Percentiles rank a stretch among this genome's conserved stretches.
Evolutionary conservation across 495 filamentous ascomycete genomes (phyloP).

Genomic region (Podospora bellae-mahoneyi): DNA sequence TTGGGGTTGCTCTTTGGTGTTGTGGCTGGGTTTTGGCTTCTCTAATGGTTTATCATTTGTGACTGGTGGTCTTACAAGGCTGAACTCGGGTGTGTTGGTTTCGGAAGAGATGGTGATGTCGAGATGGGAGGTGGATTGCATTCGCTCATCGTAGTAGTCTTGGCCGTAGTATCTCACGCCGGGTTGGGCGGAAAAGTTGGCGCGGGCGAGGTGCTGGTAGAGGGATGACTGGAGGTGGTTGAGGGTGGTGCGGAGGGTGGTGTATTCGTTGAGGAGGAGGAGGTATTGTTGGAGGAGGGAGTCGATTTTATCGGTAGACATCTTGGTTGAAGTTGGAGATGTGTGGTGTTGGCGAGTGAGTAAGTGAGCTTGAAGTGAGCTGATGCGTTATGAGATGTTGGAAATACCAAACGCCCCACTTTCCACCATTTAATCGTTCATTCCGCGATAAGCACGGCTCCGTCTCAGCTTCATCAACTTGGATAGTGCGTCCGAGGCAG

Average conservation of each 20-base stretch:
- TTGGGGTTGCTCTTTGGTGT: no score
- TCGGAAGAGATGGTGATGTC: background rate
- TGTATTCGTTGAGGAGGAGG: slow-evolving; percentile 65
- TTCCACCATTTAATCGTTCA: background rate
- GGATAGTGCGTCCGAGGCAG: background rate
- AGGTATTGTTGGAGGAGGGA: slow-evolving; percentile 67
- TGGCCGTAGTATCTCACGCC: slow-evolving; percentile 58
- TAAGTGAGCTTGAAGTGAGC: no score
- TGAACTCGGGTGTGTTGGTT: background rate
- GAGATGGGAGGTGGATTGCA: slow-evolving; percentile 54
- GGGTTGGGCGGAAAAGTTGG: slow-evolving; percentile 65
- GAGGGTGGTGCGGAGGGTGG: slow-evolving; percentile 55
- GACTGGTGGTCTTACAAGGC: slow-evolving; percentile 12
- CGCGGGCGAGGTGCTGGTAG: slow-evolving; percentile 58
- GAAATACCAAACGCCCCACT: background rate
- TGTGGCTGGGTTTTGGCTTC: background rate
- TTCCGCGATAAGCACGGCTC: background rate
- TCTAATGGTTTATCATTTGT: slow-evolving; percentile 21
- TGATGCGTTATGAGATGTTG: background rate
- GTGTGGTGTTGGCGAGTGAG: background rate
- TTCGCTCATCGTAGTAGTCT: slow-evolving; percentile 69
- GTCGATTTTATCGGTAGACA: slow-evolving; percentile 48
- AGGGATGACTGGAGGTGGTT: slow-evolving; percentile 52
- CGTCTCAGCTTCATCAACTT: background rate
- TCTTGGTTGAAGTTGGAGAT: background rate